Base-by-base conservation (phyloP, 805 yeast species). In the Lachancea lanzarotensis region DNA sequence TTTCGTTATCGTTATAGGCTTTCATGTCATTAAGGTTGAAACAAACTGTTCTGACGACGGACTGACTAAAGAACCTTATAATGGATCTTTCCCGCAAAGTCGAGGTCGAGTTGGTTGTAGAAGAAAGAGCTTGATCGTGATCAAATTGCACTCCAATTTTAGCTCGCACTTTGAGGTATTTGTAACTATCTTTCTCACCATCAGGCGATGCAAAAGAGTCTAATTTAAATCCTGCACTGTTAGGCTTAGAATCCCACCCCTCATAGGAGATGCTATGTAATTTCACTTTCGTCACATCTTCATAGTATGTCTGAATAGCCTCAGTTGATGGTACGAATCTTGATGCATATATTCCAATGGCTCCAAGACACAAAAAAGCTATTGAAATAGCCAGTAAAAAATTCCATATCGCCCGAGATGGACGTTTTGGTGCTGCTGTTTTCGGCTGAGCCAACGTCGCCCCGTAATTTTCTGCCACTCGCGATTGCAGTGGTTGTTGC, bases 171-270 rank as follows among this genome's bases (percentile, higher is more conserved):
- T 44, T 47, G n/a, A 43, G 34, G 19, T 17, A 35, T 13, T 41
- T 35, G n/a, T 13, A 18, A 6, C 4, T 18, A 22, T 22, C 8
- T 22, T 22, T 8, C 2, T 35, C 39, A 16, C 15, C 35, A 13
- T 35, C 19, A 6, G 10, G 7, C 16, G 8, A 11, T 13, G 39
- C 3, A 36, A 6, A 15, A 16, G 13, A 38, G 6, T 3, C 6
- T 12, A 11, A 8, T 12, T 13, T 15, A 17, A 8, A 30, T 15
- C 11, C 18, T 32, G 18, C 31, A 9, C n/a, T 9, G n/a, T 13
- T 31, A 13, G 19, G 19, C 42, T 53, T 48, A 37, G 51, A 37
- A 7, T 46, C 47, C 67, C 67, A 62, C 1, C 66, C 67, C 33
- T 60, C 63, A 9, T 61, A 34, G 22, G 51, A 52, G 8, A 61